Evolutionary conservation across 1,284 basidiomycete genomes (phyloP), one percentile per base, ranked within the genome.

Genomic region (Boletus sp.): DNA sequence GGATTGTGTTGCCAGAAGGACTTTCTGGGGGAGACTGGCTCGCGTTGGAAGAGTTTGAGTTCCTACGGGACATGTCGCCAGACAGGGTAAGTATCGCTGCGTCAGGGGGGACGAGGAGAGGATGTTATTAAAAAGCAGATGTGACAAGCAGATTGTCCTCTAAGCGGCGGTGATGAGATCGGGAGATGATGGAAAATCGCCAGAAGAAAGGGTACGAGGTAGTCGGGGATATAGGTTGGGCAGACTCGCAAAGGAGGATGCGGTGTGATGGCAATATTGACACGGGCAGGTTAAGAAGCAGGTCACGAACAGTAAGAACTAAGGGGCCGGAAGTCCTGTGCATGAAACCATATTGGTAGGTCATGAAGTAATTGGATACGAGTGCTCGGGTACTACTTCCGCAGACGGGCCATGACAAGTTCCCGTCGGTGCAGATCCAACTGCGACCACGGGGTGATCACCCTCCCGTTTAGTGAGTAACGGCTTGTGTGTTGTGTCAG

Each of bases 11-110:
- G 39, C 70, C 70, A 17, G 74, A 68, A 0, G 66, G 53, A 13
- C 57, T 58, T 22, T 64, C 65, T 29, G 70, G 66, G 16, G 77
- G 72, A 22, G 76, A 75, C 41, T 64, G 69, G 52, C 76, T 77
- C 32, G 62, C 69, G 45, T 69, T 74, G 40, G 69, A 65, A 9
- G 60, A 65, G 46, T 52, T 60, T 1, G 57, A 67, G 43, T 63
- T 54, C 30, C 38, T 50, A 20, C 58, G 52, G 26, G 64, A 56
- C 64, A 65, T 65, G 36, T 32, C 32, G 37, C 40, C 38, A 37
- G 26, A 32, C 33, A 41, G 37, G 48, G 49, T 40, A 45, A 42
- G 46, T 61, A 37, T 40, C 5, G 44, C 8, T 50, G 37, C 23
- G 41, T 46, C 53, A 63, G 57, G 59, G 52, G 51, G 57, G 46